Conservation (phyloP, 371 early-diverging fungal genomes). For the Saksenaea oblongispora region DNA sequence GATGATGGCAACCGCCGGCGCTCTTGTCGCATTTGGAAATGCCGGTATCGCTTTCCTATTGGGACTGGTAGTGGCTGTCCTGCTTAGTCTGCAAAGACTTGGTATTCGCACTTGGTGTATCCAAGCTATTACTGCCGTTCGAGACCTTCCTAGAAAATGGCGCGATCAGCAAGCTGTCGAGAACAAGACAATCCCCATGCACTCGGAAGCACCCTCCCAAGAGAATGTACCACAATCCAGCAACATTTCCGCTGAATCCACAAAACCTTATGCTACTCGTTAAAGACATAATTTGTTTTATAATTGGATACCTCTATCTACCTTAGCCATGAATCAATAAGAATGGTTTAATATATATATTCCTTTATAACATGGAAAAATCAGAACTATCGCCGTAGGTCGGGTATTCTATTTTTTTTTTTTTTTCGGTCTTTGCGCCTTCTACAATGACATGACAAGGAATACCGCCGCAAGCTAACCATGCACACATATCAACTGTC, state of each 20-base stretch:
- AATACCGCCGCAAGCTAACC: too few species aligned
- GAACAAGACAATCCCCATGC: neutral
- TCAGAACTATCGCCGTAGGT: too few species aligned
- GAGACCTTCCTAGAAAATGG: slow-evolving; percentile 25
- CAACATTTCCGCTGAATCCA: neutral
- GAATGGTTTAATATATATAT: too few species aligned
- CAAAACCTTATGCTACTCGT: neutral
- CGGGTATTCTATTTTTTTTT: too few species aligned
- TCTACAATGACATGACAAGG: too few species aligned
- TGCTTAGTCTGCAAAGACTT: slow-evolving; percentile 45
- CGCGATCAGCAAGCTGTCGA: slow-evolving; percentile 13
- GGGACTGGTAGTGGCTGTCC: slow-evolving; percentile 57
- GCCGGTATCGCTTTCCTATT: slow-evolving; percentile 83
- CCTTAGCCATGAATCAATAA: too few species aligned
- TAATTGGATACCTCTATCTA: too few species aligned
- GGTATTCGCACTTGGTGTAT: slow-evolving; percentile 28
- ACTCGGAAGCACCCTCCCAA: neutral
- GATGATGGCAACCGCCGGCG: slow-evolving; percentile 69
- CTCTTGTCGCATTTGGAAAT: slow-evolving; percentile 73
- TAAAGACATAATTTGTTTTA: neutral
- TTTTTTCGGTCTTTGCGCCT: too few species aligned
- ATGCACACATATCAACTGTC: too few species aligned
- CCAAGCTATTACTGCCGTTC: slow-evolving; percentile 1
- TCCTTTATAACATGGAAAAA: neutral
- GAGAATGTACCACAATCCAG: neutral